Percentiles rank a stretch among this genome's conserved stretches.
phyloP scores from a whole-genome alignment of 352 stramenopile genomes.

The Pythium brachiatum region DNA sequence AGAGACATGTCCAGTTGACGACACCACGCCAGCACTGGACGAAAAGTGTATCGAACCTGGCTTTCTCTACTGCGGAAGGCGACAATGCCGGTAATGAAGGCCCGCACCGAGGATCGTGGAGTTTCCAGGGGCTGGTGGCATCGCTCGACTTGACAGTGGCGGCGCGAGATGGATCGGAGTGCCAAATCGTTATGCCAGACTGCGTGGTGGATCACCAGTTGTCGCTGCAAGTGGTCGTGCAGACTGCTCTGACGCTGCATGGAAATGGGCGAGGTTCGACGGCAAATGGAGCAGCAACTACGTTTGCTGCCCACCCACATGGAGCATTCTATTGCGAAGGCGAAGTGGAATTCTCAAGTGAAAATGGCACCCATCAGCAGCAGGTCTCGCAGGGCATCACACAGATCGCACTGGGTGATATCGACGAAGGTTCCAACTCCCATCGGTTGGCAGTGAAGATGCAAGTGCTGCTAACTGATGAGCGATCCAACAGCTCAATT shows the following conservation, averaged over 20 bases:
- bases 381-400: conserved; percentile 12
- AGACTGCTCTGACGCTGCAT: conserved; percentile 9
- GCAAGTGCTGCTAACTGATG: conserved; percentile 18
- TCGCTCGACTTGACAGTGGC: conserved; percentile 1
- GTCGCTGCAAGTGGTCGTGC: conserved; percentile 12
- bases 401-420: conserved; percentile 4
- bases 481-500: conserved; percentile 16
- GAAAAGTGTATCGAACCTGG: background rate
- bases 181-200: conserved; percentile 3
- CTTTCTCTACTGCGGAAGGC: background rate
- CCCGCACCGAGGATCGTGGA: conserved; percentile 1
- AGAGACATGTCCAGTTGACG: background rate
- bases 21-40: background rate
- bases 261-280: background rate
- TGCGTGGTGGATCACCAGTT: conserved; percentile 11
- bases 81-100: background rate
- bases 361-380: background rate
- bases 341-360: conserved; percentile 1
- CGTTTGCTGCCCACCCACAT: background rate
- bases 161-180: conserved; percentile 16
- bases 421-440: conserved; percentile 7
- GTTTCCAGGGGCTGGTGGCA: background rate
- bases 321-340: conserved; percentile 20
- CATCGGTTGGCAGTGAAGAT: background rate
- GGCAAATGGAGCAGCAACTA: background rate